Base-by-base conservation (phyloP, 2,329 filamentous ascomycete species). In the Alternaria burnsii region DNA sequence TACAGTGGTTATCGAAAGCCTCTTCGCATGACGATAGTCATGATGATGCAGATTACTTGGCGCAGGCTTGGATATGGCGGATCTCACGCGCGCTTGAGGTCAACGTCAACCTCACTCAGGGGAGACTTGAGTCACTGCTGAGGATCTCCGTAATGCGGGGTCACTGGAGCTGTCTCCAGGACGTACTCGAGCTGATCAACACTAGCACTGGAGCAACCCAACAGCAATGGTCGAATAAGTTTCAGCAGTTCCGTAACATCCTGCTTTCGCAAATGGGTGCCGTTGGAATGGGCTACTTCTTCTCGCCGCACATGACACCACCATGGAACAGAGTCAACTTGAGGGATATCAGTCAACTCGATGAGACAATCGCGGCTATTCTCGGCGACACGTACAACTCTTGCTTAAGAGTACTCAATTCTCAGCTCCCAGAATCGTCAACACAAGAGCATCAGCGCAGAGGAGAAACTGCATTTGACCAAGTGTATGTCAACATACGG, bases 1-100 rank as follows among this genome's bases (percentile, higher is more conserved):
- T 36, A 36, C 34, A 16, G 34, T 36, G 34, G 34, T 12, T 36
- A 16, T 16, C 14, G 34, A 44, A 52, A 32, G 62, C 62, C n/a
- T 36, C 55, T 8, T 53, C 51, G 16, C 36, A 58, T 22, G 55
- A 64, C 22, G 42, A 61, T 14, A 55, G 55, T 18, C 52, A 59
- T 11, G 58, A 64, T 11, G 40, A 42, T 24, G 40, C n/a, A 12
- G 62, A 64, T 24, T 58, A 55, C 22, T 43, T 58, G 9, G 34
- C 62, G 5, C 62, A 64, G 28, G 62, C 62, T 2, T 64, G 58
- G 58, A 4, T 59, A 14, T 64, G 58, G 62, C 58, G 58, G 7
- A 51, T 64, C 12, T 48, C 40, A 22, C 22, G 40, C 40, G 40
- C 40, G 12, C 40, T 42, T 18, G 40, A 24, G 11, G n/a, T 24